Evolutionary conservation across 768 basidiomycete species (phyloP), one percentile per base, ranked within the genome.

Genomic region (Pluteus cervinus): DNA sequence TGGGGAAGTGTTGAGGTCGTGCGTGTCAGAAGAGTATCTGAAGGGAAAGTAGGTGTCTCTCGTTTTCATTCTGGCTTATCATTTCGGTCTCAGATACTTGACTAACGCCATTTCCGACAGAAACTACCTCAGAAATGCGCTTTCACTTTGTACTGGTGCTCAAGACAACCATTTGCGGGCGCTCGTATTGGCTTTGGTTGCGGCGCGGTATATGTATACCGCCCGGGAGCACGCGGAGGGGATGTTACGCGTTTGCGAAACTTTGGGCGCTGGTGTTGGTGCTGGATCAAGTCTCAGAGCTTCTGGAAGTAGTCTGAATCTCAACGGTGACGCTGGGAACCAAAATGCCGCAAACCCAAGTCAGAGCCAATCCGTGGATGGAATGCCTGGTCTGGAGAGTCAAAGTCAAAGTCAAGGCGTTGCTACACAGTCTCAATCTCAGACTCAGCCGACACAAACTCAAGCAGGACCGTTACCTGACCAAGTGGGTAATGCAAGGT

Each of bases 101-200:
- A 38, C 31, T 17, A 24, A 14, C 24, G 29, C 38, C 33, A 17
- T 33, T 33, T 34, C 28, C 7, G 29, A 9, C 50, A 84, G 81
- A 46, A 63, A 71, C 37, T 69, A 79, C 35, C 62, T 73, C n/a
- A 79, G 79, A 38, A 55, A 59, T 1, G 79, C 84, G 0, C 66
- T 89, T 2, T 64, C 69, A 9, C 61, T 80, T 10, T 73, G 77
- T 0, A 77, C 73, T 1, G 47, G 54, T 1, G 67, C 80, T 3
- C 75, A 71, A 14, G 86, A 88, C 43, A 88, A 86, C 44, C 74
- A 87, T 50, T 58, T 86, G 14, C 79, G 84, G 7, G 81, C 82
- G 9, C 60, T 86, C 1, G 64, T 86, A 3, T 63, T 88, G 12
- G 75, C 81, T 2, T 66, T 87, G 12, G 71, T 80, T 8, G 69